Evolutionary conservation across 768 basidiomycete genomes (phyloP), one percentile per base, ranked within the genome.

Genomic region (Tulasnella sp.): DNA sequence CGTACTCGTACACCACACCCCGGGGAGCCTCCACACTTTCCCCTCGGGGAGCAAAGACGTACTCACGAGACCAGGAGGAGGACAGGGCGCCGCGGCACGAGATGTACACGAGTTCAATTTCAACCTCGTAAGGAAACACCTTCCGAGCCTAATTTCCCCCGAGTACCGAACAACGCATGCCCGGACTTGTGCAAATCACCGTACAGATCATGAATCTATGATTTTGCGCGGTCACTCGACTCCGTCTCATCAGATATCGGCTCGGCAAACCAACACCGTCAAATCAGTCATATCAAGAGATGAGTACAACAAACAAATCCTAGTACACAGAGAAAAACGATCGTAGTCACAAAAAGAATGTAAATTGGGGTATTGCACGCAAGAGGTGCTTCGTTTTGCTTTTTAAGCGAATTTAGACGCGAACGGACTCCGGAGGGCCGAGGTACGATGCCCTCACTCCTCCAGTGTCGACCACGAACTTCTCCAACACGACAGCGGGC

Each of bases 381-480:
- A 9, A 11, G 11, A 5, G 26, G 12, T 7, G 52, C 52, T 5
- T 59, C 26, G 9, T 59, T 59, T 59, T 59, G 26, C 8, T 32
- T 44, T 59, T 59, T 29, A 8, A 22, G 22, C 52, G n/a, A 47
- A 59, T 41, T 70, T 52, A 70, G n/a, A 70, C 69, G 14, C 41
- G 41, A 3, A 35, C 22, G 11, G 69, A 70, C 78, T 89, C 88
- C 1, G 88, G 87, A 39, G 88, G 88, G 7, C 88, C 88, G 39
- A 89, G 81, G 76, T 88, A 89, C 75, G 86, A 88, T 0, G 83
- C 78, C 63, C 78, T 75, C 6, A 88, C 81, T 17, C 85, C 86
- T 39, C 87, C 87, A 29, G 85, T 83, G 78, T 88, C 79, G 69
- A 89, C 86, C 39, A 89, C 82, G 62, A 89, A 84, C 77, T 86